Conservation (phyloP, 192 early-diverging fungal genomes). For the Haplosporangium gracile region DNA sequence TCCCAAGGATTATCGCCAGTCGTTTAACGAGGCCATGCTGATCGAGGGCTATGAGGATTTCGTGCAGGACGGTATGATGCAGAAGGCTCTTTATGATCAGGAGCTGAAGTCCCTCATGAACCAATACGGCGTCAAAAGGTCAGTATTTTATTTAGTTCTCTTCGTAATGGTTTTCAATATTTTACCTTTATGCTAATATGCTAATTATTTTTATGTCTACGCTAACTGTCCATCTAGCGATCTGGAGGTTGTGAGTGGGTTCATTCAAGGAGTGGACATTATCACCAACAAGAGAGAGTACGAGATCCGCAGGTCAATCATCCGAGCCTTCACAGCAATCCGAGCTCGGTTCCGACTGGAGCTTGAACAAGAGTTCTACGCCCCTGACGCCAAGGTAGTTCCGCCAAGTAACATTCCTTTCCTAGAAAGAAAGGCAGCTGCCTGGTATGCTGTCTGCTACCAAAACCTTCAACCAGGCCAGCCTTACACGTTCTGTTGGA, state of each 20-base stretch:
- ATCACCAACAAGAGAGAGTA: slow-evolving; percentile 63
- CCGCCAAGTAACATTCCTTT: slow-evolving; percentile 9
- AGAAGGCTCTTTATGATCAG: slow-evolving; percentile 64
- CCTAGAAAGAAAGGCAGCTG: slow-evolving; percentile 66
- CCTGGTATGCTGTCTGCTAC: slow-evolving; percentile 84
- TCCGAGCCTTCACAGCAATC: slow-evolving; percentile 51
- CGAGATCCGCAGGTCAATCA: slow-evolving; percentile 65
- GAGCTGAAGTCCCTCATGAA: slow-evolving; percentile 71
- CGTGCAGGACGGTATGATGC: slow-evolving; percentile 59
- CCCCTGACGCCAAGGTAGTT: slow-evolving; percentile 29
- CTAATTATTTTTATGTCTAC: background rate
- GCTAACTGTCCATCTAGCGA: slow-evolving; percentile 25
- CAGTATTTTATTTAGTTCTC: background rate
- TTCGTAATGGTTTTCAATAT: slow-evolving; percentile 37
- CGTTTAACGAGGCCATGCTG: slow-evolving; percentile 58
- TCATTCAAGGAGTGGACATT: slow-evolving; percentile 37
- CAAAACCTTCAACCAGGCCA: slow-evolving; percentile 41
- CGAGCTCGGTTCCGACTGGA: slow-evolving; percentile 54
- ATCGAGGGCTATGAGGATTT: slow-evolving; percentile 65
- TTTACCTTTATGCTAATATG: slow-evolving; percentile 48
- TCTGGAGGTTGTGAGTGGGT: slow-evolving; percentile 58
- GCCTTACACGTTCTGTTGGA: slow-evolving; percentile 46
- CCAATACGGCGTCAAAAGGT: slow-evolving; percentile 70
- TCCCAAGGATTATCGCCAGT: slow-evolving; percentile 56
- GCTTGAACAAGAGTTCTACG: slow-evolving; percentile 64